Conservation (phyloP, 139 green algal genomes). For the Chlamydomonas eustigma region DNA sequence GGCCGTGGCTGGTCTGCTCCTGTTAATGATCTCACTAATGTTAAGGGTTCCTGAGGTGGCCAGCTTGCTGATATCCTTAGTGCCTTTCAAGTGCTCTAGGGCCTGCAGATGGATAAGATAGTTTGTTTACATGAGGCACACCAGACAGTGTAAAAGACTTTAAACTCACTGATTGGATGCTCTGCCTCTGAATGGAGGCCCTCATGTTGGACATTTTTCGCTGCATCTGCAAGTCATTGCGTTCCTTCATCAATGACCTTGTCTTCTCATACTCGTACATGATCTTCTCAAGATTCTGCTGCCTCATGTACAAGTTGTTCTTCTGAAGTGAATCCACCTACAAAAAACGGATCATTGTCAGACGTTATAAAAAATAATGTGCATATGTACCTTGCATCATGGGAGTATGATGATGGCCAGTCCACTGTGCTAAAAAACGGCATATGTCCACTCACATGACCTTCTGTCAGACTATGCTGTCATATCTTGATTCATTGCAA, state of each 20-base stretch:
- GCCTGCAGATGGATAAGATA: too few relatives aligned
- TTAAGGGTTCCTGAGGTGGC: constrained; percentile 3
- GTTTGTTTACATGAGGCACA: too few relatives aligned
- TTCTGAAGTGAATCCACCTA: constrained; percentile 72
- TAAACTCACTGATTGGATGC: constrained; percentile 38
- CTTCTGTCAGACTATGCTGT: constrained; percentile 23
- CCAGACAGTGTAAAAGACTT: too few relatives aligned
- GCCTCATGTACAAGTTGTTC: constrained; percentile 56
- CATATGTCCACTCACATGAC: too few relatives aligned
- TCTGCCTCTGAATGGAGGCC: constrained; percentile 63
- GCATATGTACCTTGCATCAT: too few relatives aligned
- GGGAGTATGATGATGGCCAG: too few relatives aligned
- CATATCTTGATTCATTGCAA: neutral
- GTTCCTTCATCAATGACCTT: constrained; percentile 42
- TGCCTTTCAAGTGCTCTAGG: constrained; percentile 48
- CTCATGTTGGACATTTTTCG: constrained; percentile 78
- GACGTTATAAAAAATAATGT: too few relatives aligned
- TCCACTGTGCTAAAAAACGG: too few relatives aligned
- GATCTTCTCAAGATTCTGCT: constrained; percentile 69
- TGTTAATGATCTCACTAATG: constrained; percentile 18
- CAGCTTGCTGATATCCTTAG: constrained; percentile 40
- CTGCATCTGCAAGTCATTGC: constrained; percentile 50
- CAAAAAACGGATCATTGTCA: too few relatives aligned
- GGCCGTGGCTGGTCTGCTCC: constrained; percentile 9
- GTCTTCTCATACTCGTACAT: constrained; percentile 63